A percentile compares a stretch with the other conserved stretches of the same genome.
Evolutionary conservation across 306 rosid species (phyloP).

Genomic region (Cajanus cajan): DNA sequence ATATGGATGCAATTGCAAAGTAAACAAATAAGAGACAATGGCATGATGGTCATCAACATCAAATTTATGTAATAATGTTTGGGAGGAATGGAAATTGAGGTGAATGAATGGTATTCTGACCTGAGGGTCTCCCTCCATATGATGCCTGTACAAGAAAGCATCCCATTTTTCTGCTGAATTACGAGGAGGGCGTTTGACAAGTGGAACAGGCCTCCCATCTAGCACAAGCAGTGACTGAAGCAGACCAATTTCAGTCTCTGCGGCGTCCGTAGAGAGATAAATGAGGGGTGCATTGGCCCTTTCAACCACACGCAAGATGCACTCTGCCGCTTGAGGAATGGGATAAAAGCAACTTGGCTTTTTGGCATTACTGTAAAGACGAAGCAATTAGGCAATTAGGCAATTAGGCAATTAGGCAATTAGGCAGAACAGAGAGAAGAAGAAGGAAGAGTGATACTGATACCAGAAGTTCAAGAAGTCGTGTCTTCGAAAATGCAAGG

Average conservation of each 20-base stretch:
- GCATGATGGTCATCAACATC: too few species aligned
- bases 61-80: too few species aligned
- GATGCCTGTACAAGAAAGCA: conserved; percentile 77
- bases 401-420: neutral
- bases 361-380: conserved; percentile 60
- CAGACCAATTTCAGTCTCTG: conserved; percentile 73
- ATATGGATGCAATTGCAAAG: too few species aligned
- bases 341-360: conserved; percentile 86
- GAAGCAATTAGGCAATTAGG: neutral
- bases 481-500: conserved; percentile 77
- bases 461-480: conserved; percentile 83
- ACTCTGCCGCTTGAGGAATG: conserved; percentile 88
- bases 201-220: conserved; percentile 66
- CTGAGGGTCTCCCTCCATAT: conserved; percentile 68
- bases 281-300: conserved; percentile 64
- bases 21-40: neutral
- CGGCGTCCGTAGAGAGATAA: conserved; percentile 89
- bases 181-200: conserved; percentile 78
- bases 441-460: too few species aligned
- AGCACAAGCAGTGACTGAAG: conserved; percentile 65
- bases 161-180: conserved; percentile 92
- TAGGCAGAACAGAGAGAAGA: too few species aligned
- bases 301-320: conserved; percentile 58
- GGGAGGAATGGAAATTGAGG: too few species aligned
- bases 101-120: conserved; percentile 29